Conservation (phyloP, 768 basidiomycete species). For the Tylopilus subfusipes region DNA sequence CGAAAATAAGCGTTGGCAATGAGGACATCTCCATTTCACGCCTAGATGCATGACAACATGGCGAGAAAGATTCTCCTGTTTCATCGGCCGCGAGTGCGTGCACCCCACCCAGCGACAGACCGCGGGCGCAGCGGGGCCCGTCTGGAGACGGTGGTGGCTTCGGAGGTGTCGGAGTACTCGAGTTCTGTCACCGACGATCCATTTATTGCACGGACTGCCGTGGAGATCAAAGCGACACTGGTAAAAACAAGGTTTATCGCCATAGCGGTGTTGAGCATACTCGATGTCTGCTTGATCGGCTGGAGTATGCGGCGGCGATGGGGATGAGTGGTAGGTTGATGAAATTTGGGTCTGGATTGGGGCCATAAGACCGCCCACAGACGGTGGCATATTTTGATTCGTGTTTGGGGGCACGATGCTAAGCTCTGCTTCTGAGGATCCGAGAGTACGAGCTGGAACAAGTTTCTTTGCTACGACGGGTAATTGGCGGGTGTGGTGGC, state of each 20-base stretch:
- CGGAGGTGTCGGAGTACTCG: conserved; percentile 29
- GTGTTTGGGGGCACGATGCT: not conserved
- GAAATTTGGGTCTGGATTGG: not conserved
- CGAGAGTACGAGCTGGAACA: not conserved
- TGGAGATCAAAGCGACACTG: conserved; percentile 24
- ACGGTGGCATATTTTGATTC: conserved; percentile 3
- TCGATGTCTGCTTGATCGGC: conserved; percentile 24
- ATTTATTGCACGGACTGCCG: conserved; percentile 25
- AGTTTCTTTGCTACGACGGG: not conserved
- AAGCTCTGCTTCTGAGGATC: not conserved
- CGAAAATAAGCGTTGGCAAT: conserved; percentile 25
- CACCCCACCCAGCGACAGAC: conserved; percentile 26
- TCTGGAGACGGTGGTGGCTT: conserved; percentile 20
- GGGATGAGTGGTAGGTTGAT: not conserved
- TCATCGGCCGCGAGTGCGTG: conserved; percentile 23
- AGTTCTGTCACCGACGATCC: conserved; percentile 25
- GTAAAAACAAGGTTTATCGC: conserved; percentile 18
- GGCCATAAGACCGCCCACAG: not conserved
- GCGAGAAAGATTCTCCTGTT: conserved; percentile 32
- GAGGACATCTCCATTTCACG: conserved; percentile 30
- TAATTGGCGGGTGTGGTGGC: not conserved
- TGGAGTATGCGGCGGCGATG: not conserved
- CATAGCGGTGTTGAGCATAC: conserved; percentile 19
- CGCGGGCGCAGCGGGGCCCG: conserved; percentile 10
- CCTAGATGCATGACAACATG: conserved; percentile 29